Base-by-base conservation (phyloP, 2,329 filamentous ascomycete genomes). In the Hymenoscyphus fraxineus region DNA sequence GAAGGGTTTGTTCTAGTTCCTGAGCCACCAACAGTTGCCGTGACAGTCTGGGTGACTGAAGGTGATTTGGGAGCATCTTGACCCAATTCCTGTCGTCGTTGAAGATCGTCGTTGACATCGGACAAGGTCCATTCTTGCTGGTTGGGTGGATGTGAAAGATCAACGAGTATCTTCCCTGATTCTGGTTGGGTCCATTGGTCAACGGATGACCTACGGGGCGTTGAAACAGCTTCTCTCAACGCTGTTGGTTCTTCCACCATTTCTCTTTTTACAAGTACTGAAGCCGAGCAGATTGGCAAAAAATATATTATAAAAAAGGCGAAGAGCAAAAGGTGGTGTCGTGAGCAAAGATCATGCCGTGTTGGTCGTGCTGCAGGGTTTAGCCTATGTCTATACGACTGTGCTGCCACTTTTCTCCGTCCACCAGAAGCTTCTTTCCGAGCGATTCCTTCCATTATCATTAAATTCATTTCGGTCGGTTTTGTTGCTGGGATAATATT, bases 131-230 rank as follows among this genome's bases (percentile, higher is more conserved):
- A 68, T 38, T 54, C 51, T n/a, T 55, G 62, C 9, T 57, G 31
- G 4, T 44, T 60, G 12, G 70, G 71, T 58, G 68, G 66, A 10
- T 69, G 68, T 39, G 67, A 65, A 54, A 62, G 72, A 73, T 75
- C 74, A 69, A 73, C 71, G 0, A 74, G 56, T 58, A 75, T 70
- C 4, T 65, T 67, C n/a, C 73, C 73, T 19, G 71, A 71, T 64
- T 66, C 73, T n/a, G 71, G 71, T 64, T 66, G 61, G 65, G 72
- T 69, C 58, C 74, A 68, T n/a, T 65, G 67, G 13, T 63, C 68
- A 38, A 73, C 62, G 57, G 72, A 63, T 58, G 69, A 74, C 69
- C 66, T 66, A 32, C 70, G 61, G 54, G 64, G 40, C 51, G 69
- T 65, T 22, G 64, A 31, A 40, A 66, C 64, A 7, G 63, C 65